These are phyloP conservation scores for Chaetothyriales sp. DNA, from an alignment of 2,329 filamentous ascomycete genomes.

Conservation along the genomic window DNA sequence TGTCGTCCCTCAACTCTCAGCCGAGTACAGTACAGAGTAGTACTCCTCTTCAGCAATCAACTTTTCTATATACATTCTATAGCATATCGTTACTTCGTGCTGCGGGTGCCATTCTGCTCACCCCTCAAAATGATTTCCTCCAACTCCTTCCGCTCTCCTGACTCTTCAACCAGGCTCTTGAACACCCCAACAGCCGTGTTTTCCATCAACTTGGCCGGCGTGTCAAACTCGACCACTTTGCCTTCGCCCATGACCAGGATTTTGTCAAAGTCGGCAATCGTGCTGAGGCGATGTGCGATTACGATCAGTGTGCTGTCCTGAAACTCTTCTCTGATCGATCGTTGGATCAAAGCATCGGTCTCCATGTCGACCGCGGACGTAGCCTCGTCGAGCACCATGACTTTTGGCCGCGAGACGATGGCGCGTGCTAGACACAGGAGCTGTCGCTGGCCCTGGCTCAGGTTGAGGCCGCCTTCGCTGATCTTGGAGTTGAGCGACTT, in stretches of 20 bases:
- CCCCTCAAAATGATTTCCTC: slow-evolving; percentile 18
- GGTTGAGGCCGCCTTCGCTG: slow-evolving; percentile 56
- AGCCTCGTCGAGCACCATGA: slow-evolving; percentile 69
- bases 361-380: slow-evolving; percentile 66
- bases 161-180: slow-evolving; percentile 37
- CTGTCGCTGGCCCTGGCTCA: slow-evolving; percentile 63
- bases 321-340: slow-evolving; percentile 57
- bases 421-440: slow-evolving; percentile 59
- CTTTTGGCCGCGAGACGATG: slow-evolving; percentile 55
- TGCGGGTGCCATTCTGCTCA: background rate
- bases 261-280: slow-evolving; percentile 61
- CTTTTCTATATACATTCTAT: too few species aligned
- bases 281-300: slow-evolving; percentile 61
- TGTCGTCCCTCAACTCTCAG: too few species aligned
- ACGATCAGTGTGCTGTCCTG: slow-evolving; percentile 53
- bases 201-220: slow-evolving; percentile 45
- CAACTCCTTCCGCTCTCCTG: slow-evolving; percentile 22
- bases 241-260: slow-evolving; percentile 59
- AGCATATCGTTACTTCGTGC: too few species aligned
- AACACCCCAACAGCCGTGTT: slow-evolving; percentile 38
- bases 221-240: slow-evolving; percentile 50
- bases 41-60: too few species aligned
- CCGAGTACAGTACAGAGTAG: too few species aligned
- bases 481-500: slow-evolving; percentile 46
- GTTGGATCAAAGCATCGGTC: slow-evolving; percentile 59